Evolutionary conservation across 2,329 filamentous ascomycete species (phyloP), one percentile per base, ranked within the genome.

Genomic region (Fusarium neocosmosporiellum): DNA sequence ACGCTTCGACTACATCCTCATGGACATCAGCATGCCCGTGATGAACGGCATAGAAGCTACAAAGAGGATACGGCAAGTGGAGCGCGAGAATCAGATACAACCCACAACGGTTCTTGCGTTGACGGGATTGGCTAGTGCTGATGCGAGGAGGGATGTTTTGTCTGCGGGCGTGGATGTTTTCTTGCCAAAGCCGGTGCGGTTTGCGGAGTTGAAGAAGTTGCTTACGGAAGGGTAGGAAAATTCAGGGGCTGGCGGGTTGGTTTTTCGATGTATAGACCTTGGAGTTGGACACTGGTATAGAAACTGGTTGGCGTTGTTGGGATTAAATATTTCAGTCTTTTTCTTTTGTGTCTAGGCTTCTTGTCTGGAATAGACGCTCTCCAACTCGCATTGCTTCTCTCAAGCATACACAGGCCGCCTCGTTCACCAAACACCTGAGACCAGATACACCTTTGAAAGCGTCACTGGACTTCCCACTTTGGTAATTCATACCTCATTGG

Each of bases 21-120:
- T 84, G 82, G 88, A 90, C 70, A 84, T 89, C 8, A 86, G 83
- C 77, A 90, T 90, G 88, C 88, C 88, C 0, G 80, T 89, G 6
- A 85, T 90, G 71, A 84, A 89, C 70, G 86, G 86, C 0, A 79
- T 88, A 16, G 84, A 85, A 22, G 82, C 86, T 0, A 89, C 87
- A 10, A 80, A 82, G 11, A 81, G 80, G 62, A 89, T 89, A 22
- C 83, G 87, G 5, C 81, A 83, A 2, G 81, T 86, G 20, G 87
- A 89, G 73, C 79, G 80, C 5, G 82, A 85, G 6, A 78, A 83
- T 13, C 79, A 77, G 1, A 70, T 85, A 4, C 72, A 79, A 3
- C 83, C 83, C 1, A 83, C 85, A 0, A 85, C 82, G 0, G 84
- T 89, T 31, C 86, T 89, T 53, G 88, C 87, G 0, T 75, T 89